Evolutionary conservation across 2,329 filamentous ascomycete genomes (phyloP).

Genomic region (Colletotrichum sp.): DNA sequence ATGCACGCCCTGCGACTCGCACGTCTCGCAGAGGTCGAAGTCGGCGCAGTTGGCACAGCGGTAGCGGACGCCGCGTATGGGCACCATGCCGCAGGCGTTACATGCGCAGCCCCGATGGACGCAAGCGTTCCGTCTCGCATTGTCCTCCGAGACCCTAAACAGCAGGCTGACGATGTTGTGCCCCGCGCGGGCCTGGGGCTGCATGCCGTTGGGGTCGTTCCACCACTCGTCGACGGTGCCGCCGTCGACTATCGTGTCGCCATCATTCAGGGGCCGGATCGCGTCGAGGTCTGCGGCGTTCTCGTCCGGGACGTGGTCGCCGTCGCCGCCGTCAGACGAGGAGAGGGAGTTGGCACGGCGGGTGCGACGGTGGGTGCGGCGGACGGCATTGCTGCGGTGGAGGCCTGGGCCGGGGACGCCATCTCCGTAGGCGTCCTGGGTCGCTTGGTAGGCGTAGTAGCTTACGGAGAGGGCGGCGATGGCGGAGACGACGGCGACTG

Average conservation of each 20-base stretch:
- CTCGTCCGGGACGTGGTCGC: constrained; percentile 46
- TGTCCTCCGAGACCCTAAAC: constrained; percentile 93
- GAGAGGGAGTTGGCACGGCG: constrained; percentile 43
- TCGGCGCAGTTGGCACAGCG: constrained; percentile 95
- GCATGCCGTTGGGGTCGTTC: constrained; percentile 46
- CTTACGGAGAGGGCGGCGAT: constrained; percentile 61
- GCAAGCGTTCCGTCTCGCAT: constrained; percentile 85
- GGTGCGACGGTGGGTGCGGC: constrained; percentile 48
- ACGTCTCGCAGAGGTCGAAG: constrained; percentile 93
- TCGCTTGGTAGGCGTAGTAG: constrained; percentile 60
- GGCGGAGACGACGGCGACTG: constrained; percentile 60
- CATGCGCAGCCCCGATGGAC: constrained; percentile 93
- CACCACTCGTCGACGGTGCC: constrained; percentile 55
- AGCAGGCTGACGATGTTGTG: constrained; percentile 85
- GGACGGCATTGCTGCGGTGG: constrained; percentile 72
- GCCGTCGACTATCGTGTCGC: constrained; percentile 43
- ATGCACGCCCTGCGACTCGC: constrained; percentile 80
- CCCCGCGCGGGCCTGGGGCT: constrained; percentile 58
- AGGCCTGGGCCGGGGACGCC: constrained; percentile 42
- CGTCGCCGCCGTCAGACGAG: constrained; percentile 30
- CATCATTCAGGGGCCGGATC: constrained; percentile 35
- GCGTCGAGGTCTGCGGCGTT: constrained; percentile 37
- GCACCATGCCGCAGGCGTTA: constrained; percentile 85
- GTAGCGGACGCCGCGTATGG: constrained; percentile 91
- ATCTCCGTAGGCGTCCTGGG: constrained; percentile 19